Evolutionary conservation across 768 basidiomycete species (phyloP).

Genomic region (Suillus americanus): DNA sequence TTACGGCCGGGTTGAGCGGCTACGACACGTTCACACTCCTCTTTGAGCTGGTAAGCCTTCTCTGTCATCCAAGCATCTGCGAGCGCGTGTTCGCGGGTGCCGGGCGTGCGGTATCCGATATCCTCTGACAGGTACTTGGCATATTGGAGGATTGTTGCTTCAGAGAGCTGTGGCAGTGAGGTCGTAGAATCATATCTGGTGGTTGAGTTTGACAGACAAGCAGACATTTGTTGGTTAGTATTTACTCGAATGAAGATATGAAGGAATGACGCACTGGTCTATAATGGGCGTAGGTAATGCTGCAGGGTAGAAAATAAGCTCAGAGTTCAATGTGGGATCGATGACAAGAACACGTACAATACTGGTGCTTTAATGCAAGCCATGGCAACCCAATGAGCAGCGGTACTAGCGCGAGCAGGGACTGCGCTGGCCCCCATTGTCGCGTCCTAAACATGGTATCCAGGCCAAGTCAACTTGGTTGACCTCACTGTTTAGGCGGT

Average conservation of each 20-base stretch:
- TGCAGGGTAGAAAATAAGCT: constrained; percentile 21
- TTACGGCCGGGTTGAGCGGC: constrained; percentile 44
- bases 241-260: not conserved
- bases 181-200: constrained; percentile 50
- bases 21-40: constrained; percentile 59
- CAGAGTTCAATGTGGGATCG: not conserved
- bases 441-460: not conserved
- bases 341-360: constrained; percentile 35
- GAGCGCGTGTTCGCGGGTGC: constrained; percentile 82
- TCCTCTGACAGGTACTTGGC: constrained; percentile 75
- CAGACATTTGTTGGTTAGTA: not conserved
- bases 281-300: constrained; percentile 59
- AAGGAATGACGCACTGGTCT: constrained; percentile 42
- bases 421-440: constrained; percentile 60
- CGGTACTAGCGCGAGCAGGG: constrained; percentile 53
- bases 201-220: constrained; percentile 3
- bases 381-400: constrained; percentile 51
- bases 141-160: constrained; percentile 61
- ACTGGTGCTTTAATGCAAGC: constrained; percentile 48
- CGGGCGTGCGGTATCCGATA: constrained; percentile 90
- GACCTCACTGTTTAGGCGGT: not conserved
- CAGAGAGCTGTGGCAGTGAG: constrained; percentile 67
- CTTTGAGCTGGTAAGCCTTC: constrained; percentile 60
- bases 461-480: not conserved
- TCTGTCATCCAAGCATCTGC: constrained; percentile 82